Evolutionary conservation across 129 eudicot genomes (phyloP).

Genomic region (Helianthus tuberosus): DNA sequence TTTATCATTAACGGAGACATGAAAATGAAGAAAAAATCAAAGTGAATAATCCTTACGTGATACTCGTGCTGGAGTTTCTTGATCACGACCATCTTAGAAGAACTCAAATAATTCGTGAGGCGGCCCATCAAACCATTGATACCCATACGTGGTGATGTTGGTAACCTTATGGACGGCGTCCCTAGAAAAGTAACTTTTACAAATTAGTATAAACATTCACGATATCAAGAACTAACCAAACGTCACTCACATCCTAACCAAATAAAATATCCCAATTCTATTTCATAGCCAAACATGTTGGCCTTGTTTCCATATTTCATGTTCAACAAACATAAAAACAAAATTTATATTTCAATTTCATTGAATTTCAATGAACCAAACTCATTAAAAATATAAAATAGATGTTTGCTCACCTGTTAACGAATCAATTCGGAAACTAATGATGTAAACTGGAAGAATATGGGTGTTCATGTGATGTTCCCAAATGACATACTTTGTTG

Average conservation of each 20-base stretch:
- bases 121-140: conserved; percentile 24
- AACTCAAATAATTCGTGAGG: conserved; percentile 29
- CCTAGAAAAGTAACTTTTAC: not conserved
- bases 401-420: conserved; percentile 9
- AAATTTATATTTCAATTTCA: too few species aligned
- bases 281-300: too few species aligned
- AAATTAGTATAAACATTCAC: not conserved
- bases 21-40: not conserved
- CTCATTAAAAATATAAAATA: too few species aligned
- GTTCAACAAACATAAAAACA: too few species aligned
- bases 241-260: too few species aligned
- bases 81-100: conserved; percentile 30
- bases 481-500: conserved; percentile 41
- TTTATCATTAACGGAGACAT: not conserved
- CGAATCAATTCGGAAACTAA: conserved; percentile 26
- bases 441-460: conserved; percentile 28
- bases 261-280: too few species aligned
- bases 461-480: conserved; percentile 36
- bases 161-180: conserved; percentile 6
- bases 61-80: conserved; percentile 32
- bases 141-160: conserved; percentile 30
- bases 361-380: too few species aligned
- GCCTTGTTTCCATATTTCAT: too few species aligned
- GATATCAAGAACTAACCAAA: not conserved
- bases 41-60: conserved; percentile 22